Evolutionary conservation across 2,329 filamentous ascomycete genomes (phyloP), one percentile per base, ranked within the genome.

Genomic region (Myriosclerotinia duriaeana): DNA sequence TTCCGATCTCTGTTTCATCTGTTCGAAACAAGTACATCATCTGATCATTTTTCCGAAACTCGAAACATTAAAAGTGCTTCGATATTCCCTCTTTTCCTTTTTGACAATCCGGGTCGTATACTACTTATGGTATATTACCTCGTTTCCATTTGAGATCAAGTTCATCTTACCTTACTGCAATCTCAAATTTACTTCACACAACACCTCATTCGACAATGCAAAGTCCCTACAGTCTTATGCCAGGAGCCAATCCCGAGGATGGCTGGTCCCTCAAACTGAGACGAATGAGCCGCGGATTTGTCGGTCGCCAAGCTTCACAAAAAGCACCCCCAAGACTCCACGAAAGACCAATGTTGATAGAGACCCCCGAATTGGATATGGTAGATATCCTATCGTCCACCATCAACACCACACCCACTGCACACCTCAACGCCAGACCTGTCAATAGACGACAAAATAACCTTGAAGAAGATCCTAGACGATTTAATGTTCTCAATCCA

Each of bases 401-500:
- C 11, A 17, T 60, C 20, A 60, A 48, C 30, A 60, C 56, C 42
- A 60, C 42, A 48, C 30, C 56, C 15, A 8, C 46, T 22, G 56
- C 30, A n/a, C 17, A 36, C 12, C 17, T 38, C 12, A 48, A 36
- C 30, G 56, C 30, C 34, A 22, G 20, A 36, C 20, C 42, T 15
- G 26, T 15, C n/a, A 14, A 48, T 22, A 30, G 36, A 48, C 56
- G 56, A 17, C 42, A 60, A 48, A 60, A 36, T 20, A 60, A 42
- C 14, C 34, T 60, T 4, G 26, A 26, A 26, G 42, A 60, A 48
- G 56, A 60, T 48, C 56, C 56, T 22, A 60, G 42, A 36, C 36
- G 56, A 9, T 60, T 60, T n/a, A 60, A 60, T 36, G 56, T 60
- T 11, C 56, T 60, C 34, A 20, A 60, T 48, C 12, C 30, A 15